Evolutionary conservation across 106 monocot species (phyloP), one percentile per base, ranked within the genome.

Genomic region (Dendrobium chrysotoxum): DNA sequence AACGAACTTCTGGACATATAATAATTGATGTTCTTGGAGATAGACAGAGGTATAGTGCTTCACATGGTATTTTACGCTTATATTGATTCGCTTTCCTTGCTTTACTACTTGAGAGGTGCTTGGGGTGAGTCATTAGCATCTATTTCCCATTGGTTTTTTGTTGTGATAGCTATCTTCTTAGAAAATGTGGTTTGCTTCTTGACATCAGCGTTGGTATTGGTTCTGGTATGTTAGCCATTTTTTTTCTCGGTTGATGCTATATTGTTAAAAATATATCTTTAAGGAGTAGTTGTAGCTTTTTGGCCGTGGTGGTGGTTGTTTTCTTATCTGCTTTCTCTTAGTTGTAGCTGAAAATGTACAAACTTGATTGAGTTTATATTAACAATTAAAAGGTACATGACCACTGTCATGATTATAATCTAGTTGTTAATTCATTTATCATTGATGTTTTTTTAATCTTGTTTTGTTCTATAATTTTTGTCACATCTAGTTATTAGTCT

Each of bases 1-100:
- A 94, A 75, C 72, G 97, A 31, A 91, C 97, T 4, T 92, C 97
- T 28, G 97, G 97, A n/a, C 85, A 92, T 80, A 88, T 98, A 23
- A 81, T 91, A 40, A 80, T 98, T 35, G 89, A 98, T 86, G 83
- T 95, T 84, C 89, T 92, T 39, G 97, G 97, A 17, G 83, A 89
- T 26, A 83, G 86, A 53, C 97, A 91, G 71, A 94, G 92, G 96
- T 97, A 88, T 70, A 28, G 66, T 67, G 23, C 66, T 28, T 67
- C 66, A 26, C 23, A 55, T 55, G 55, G 55, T 55, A 55, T 20
- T 55, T 16, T 55, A 4, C 55, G 20, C 55, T 55, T 55, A 55
- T 55, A 8, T 55, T 55, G 55, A 55, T 55, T 3, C 15, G 4
- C 13, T 55, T 55, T 55, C 8, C 44, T 44, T 6, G 44, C 8